Percentiles rank a stretch among this genome's conserved stretches.
These are phyloP conservation scores for Priceomyces castillae DNA, from an alignment of 805 yeast species.

Conservation along the genomic window DNA sequence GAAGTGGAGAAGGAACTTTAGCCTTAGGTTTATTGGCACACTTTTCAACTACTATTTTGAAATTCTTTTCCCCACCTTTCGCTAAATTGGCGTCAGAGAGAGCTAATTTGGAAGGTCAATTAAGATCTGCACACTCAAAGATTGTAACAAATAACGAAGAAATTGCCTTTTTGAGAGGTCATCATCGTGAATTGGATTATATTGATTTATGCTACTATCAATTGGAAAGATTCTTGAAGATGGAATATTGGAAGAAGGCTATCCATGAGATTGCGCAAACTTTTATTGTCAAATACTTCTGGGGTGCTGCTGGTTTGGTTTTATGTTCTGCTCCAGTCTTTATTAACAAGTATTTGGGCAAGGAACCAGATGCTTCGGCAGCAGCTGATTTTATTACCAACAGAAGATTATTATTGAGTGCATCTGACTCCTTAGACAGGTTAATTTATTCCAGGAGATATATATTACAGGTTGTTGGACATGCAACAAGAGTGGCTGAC, in stretches of 20 bases:
- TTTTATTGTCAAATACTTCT: constrained; percentile 83
- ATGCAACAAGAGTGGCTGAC: constrained; percentile 68
- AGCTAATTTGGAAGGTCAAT: constrained; percentile 80
- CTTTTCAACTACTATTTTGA: constrained; percentile 68
- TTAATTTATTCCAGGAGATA: constrained; percentile 82
- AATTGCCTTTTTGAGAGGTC: constrained; percentile 82
- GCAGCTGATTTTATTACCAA: constrained; percentile 89
- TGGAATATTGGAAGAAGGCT: constrained; percentile 73
- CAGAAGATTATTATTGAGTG: constrained; percentile 76
- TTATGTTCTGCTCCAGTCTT: constrained; percentile 89
- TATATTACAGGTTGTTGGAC: constrained; percentile 79
- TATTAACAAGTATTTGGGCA: constrained; percentile 52
- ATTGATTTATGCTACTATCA: constrained; percentile 80
- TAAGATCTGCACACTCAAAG: constrained; percentile 79
- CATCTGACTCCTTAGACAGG: constrained; percentile 85
- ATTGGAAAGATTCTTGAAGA: constrained; percentile 70
- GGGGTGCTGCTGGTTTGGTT: constrained; percentile 94
- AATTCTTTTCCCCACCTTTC: constrained; percentile 85
- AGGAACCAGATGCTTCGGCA: constrained; percentile 40
- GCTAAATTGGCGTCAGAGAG: constrained; percentile 73
- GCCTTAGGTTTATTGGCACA: constrained; percentile 79
- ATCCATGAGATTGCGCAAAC: constrained; percentile 82
- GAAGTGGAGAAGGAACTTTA: constrained; percentile 74
- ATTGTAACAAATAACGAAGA: constrained; percentile 79
- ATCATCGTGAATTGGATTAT: constrained; percentile 69